Base-by-base conservation (phyloP, 345 rosid species). In the Eucalyptus rudis region DNA sequence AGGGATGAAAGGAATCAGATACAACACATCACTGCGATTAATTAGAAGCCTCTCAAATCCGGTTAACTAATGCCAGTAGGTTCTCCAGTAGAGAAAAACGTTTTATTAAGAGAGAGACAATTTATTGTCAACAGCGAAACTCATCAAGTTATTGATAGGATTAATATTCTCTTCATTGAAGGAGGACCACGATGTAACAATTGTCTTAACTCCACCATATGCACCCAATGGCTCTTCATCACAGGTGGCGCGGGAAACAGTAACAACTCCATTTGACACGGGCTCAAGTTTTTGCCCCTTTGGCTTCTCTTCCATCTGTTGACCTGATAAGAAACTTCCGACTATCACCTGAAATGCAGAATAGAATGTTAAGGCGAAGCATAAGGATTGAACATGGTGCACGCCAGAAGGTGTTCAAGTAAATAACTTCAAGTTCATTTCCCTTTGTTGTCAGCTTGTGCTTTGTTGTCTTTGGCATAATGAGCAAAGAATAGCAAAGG, bases 31-130 rank as follows among this genome's bases (percentile, higher is more conserved):
- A 86, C 86, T n/a, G 22, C 71, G 87, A 91, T 95, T 92, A 94
- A 90, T 89, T 90, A 66, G 97, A 94, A 84, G 92, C 92, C 87
- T 94, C 94, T 94, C 94, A 8, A 91, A 90, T 94, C 94, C 13
- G 95, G 93, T 88, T 88, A 93, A 91, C 95, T 93, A 51, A 88
- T 91, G 88, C 90, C 96, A 86, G 80, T 92, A 0, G 95, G 95
- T 29, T 93, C 96, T 79, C 91, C 95, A 33, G 86, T 93, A 40
- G 90, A 64, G 17, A 95, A 92, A 19, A 24, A 76, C 27, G 36
- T 76, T 76, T 76, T 20, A 76, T 36, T 76, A 25, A 36, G 83
- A 36, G 25, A 40, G 40, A 56, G 94, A 88, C 54, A 92, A 88
- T 45, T 62, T 94, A 68, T 92, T 92, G 88, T 92, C 95, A 13